Conservation (phyloP, 805 yeast species). For the Ogataea pini region DNA sequence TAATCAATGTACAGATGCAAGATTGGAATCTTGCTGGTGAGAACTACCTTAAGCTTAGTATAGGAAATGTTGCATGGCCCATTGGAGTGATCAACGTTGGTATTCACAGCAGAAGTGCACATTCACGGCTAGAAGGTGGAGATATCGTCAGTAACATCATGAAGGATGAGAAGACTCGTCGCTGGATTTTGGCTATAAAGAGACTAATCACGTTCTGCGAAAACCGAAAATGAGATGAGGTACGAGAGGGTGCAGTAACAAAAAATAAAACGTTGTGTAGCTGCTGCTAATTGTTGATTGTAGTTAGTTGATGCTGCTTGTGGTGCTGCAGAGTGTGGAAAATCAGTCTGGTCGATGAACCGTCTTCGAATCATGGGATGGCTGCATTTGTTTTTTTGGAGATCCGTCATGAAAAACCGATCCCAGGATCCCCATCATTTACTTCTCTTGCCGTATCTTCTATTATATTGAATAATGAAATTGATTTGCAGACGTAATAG, state of each 20-base stretch:
- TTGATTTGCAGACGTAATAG: neutral
- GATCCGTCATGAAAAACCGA: neutral
- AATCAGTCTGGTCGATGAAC: neutral
- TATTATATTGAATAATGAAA: neutral
- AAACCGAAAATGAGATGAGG: neutral
- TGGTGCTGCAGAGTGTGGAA: neutral
- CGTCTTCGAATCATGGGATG: neutral
- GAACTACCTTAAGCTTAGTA: conserved; percentile 70
- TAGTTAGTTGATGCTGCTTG: neutral
- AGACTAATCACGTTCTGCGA: conserved; percentile 64
- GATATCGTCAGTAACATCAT: conserved; percentile 64
- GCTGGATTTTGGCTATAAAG: conserved; percentile 77
- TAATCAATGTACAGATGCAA: conserved; percentile 57
- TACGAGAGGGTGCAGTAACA: neutral
- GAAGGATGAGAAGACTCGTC: conserved; percentile 72
- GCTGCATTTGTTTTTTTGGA: neutral
- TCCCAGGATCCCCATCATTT: neutral
- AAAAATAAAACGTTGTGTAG: neutral
- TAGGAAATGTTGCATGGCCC: conserved; percentile 93
- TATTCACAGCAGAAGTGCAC: conserved; percentile 73
- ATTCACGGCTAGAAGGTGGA: conserved; percentile 48
- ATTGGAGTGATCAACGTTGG: conserved; percentile 80
- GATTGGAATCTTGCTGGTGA: conserved; percentile 60
- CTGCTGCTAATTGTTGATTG: neutral
- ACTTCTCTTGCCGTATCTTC: neutral